A percentile compares a stretch with the other conserved stretches of the same genome.
Conservation (phyloP, 1,139 yeast species). For the Yamadazyma blattariae region DNA sequence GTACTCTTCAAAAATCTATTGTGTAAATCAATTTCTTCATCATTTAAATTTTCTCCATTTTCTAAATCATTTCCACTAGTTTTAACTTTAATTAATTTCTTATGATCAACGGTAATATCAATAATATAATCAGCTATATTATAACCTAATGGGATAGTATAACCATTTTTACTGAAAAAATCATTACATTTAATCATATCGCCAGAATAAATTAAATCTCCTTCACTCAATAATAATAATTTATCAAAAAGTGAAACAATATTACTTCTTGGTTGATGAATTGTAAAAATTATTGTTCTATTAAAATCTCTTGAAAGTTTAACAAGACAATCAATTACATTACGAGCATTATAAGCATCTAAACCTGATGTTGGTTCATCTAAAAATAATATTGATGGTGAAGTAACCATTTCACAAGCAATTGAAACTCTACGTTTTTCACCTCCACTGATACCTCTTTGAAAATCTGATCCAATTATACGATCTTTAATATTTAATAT, state of each 20-base stretch:
- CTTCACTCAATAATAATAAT: constrained; percentile 75
- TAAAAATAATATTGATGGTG: constrained; percentile 74
- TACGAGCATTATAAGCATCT: constrained; percentile 89
- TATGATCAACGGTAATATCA: constrained; percentile 77
- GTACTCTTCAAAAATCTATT: constrained; percentile 28
- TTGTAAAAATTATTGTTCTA: constrained; percentile 87
- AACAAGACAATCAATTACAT: constrained; percentile 82
- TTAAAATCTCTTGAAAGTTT: constrained; percentile 75
- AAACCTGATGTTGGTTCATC: constrained; percentile 96
- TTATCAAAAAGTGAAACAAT: constrained; percentile 89
- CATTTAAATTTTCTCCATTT: constrained; percentile 21
- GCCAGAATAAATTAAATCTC: constrained; percentile 86
- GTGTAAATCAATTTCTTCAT: constrained; percentile 34
- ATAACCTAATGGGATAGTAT: constrained; percentile 81
- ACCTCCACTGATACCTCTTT: constrained; percentile 94
- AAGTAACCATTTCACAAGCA: constrained; percentile 85
- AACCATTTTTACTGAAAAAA: constrained; percentile 75
- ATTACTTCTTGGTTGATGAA: constrained; percentile 97
- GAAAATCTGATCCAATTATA: constrained; percentile 83
- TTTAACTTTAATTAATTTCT: constrained; percentile 26
- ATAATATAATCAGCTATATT: constrained; percentile 92
- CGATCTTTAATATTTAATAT: constrained; percentile 81
- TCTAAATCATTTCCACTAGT: constrained; percentile 20
- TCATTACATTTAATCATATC: constrained; percentile 68
- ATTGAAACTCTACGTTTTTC: constrained; percentile 86